A percentile compares a stretch with the other conserved stretches of the same genome.
Conservation (phyloP, 805 yeast genomes). For the Yamadazyma ubonensis region DNA sequence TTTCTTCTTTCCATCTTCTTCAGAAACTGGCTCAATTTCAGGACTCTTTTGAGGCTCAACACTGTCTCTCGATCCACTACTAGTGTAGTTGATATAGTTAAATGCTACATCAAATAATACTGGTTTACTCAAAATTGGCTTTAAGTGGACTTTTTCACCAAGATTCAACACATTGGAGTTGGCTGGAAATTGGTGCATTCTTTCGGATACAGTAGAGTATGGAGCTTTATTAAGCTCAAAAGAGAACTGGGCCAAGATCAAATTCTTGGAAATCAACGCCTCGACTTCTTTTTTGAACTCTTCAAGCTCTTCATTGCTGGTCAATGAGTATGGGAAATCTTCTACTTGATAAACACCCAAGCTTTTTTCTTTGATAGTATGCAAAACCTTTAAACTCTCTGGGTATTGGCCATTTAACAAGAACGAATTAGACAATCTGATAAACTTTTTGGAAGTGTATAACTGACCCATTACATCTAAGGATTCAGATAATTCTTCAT, state of each 20-base stretch:
- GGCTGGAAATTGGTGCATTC: constrained; percentile 40
- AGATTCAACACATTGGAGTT: constrained; percentile 25
- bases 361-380: constrained; percentile 20
- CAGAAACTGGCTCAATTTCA: constrained; percentile 10
- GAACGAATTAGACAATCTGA: constrained; percentile 47
- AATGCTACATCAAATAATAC: constrained; percentile 88
- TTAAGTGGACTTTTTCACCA: constrained; percentile 28
- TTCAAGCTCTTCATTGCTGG: constrained; percentile 33
- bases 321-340: constrained; percentile 42
- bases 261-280: constrained; percentile 25
- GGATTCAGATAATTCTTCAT: constrained; percentile 61
- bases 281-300: constrained; percentile 21
- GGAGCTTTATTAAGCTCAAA: constrained; percentile 19
- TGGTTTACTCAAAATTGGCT: constrained; percentile 77
- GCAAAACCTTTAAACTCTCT: constrained; percentile 48
- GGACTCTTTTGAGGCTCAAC: constrained; percentile 13
- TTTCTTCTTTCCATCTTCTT: constrained; percentile 34
- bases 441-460: constrained; percentile 45
- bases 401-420: constrained; percentile 37
- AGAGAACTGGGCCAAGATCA: constrained; percentile 50
- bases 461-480: constrained; percentile 50
- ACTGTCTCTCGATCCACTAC: constrained; percentile 15
- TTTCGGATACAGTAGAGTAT: constrained; percentile 37
- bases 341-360: constrained; percentile 29
- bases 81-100: constrained; percentile 63